These are phyloP conservation scores for Paramecium sexaurelia DNA, from an alignment of 73 alveolate genomes.

Conservation along the genomic window DNA sequence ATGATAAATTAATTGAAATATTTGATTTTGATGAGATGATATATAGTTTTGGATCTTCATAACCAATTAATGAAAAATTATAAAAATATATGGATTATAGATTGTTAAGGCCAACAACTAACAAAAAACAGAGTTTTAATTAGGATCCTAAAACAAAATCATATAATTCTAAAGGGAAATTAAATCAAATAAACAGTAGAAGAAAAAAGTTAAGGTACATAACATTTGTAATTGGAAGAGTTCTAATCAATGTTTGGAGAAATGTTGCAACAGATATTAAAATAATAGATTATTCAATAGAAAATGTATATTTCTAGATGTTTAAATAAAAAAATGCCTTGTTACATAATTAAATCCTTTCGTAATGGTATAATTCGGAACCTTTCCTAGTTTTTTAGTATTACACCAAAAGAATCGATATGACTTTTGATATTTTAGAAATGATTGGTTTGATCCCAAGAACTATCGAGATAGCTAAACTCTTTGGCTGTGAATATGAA, in stretches of 20 bases:
- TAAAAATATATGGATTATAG: constrained; percentile 5
- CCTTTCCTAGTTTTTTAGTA: constrained; percentile 15
- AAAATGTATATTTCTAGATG: constrained; percentile 46
- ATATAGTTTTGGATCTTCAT: neutral
- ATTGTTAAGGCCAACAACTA: neutral
- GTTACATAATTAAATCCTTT: neutral
- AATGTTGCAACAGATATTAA: constrained; percentile 27
- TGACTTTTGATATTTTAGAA: constrained; percentile 31
- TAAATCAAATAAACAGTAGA: neutral
- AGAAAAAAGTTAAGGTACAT: neutral
- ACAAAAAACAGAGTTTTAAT: neutral
- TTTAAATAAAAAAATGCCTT: constrained; percentile 38
- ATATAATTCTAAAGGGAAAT: neutral
- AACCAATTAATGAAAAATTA: neutral
- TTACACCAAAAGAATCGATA: constrained; percentile 2
- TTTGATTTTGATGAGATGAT: constrained; percentile 41
- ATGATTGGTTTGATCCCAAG: constrained; percentile 80
- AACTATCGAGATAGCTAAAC: constrained; percentile 89
- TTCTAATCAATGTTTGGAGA: constrained; percentile 58
- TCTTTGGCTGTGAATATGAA: constrained; percentile 95
- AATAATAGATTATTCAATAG: constrained; percentile 42
- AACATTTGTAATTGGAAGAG: constrained; percentile 27
- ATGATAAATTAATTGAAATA: constrained; percentile 27
- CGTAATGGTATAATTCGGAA: constrained; percentile 46
- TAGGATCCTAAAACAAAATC: neutral